Base-by-base conservation (phyloP, 2,329 filamentous ascomycete species). In the Chaetomium olivaceum region DNA sequence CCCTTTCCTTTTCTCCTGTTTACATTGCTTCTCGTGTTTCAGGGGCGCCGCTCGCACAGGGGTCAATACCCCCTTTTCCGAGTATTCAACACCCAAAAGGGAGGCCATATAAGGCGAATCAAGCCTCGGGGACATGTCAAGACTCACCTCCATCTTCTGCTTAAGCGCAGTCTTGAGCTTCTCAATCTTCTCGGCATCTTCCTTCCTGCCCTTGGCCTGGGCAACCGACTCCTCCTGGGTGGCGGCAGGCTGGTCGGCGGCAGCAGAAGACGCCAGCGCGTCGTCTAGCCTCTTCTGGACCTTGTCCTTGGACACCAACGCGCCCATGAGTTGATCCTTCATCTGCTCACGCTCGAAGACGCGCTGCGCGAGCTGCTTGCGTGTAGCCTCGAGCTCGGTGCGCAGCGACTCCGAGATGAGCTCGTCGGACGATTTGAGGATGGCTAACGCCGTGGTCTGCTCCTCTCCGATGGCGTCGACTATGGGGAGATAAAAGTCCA, bases 291-390 rank as follows among this genome's bases (percentile, higher is more conserved):
- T 80, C 74, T 85, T 84, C 62, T 83, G 81, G 62, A 87, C 78
- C 74, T 83, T 83, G 67, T 89, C 86, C 74, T 88, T 88, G 68
- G 83, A 81, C 55, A 89, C 79, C 21, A 89, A 79, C 54, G 85
- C 83, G 50, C 86, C 81, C 69, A 89, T 81, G 27, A 89, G 80
- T 72, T 89, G 86, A 56, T 81, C 81, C 76, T 87, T 85, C 72
- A 86, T 82, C 67, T 83, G 80, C 61, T 88, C 85, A 58, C 81
- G 79, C 73, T 88, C 85, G 62, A 80, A 77, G 66, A 77, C 79
- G 58, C 83, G 75, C 62, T 79, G 75, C 64, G 80, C 81, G 68
- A 82, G 78, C 70, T 85, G 83, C 66, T 78, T 80, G 68, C 86
- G 82, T 68, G 85, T 78, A 31, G 80, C 78, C 61, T 86, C 81